Percentiles rank a stretch among this genome's conserved stretches.
Evolutionary conservation across 2,329 filamentous ascomycete genomes (phyloP).

Genomic region (Arthrobotrys entomopaga): DNA sequence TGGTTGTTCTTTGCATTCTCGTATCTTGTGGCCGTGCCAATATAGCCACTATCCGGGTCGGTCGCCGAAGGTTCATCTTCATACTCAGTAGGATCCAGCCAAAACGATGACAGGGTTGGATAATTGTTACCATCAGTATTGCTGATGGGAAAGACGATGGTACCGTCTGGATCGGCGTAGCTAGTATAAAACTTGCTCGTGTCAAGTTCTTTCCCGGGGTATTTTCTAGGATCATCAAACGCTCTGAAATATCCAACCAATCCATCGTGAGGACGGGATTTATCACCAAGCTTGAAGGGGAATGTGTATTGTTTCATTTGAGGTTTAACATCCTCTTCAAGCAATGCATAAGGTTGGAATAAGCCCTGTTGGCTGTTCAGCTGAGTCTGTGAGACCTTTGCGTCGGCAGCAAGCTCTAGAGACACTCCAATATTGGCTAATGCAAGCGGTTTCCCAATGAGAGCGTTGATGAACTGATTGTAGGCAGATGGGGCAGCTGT

Average conservation of each 20-base stretch:
- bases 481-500: constrained; percentile 61
- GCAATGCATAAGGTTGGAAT: no score
- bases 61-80: background rate
- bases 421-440: constrained; percentile 63
- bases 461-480: constrained; percentile 60
- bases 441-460: constrained; percentile 64
- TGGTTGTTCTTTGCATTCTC: background rate
- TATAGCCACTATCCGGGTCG: background rate
- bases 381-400: no score
- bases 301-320: no score
- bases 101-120: background rate
- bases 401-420: constrained; percentile 60
- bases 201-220: constrained; percentile 56
- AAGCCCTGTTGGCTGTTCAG: no score
- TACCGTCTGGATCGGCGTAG: background rate
- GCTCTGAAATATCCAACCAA: constrained; percentile 63
- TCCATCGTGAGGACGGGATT: constrained; percentile 61
- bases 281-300: constrained; percentile 62
- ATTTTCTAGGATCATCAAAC: constrained; percentile 13
- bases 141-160: background rate
- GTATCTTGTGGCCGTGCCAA: no score
- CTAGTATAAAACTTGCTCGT: constrained; percentile 1
- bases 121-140: background rate
- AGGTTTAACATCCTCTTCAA: no score
- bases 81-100: background rate